Evolutionary conservation across 768 basidiomycete genomes (phyloP).

Genomic region (Hericium rajendrae): DNA sequence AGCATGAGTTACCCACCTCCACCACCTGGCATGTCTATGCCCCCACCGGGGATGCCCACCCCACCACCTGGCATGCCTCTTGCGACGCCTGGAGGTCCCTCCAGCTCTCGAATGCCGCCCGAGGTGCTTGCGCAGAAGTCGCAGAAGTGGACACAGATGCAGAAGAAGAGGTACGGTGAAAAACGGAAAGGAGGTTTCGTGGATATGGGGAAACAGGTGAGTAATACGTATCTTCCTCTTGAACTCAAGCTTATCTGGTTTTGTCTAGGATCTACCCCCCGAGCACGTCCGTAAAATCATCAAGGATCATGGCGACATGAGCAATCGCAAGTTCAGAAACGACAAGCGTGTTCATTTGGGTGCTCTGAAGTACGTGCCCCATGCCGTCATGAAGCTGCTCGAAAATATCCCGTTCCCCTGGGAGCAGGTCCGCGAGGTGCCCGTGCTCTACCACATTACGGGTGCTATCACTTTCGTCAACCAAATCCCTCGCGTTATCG

Average conservation of each 20-base stretch:
- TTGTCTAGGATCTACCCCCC: slow-evolving; percentile 76
- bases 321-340: slow-evolving; percentile 96
- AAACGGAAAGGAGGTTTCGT: slow-evolving; percentile 84
- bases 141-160: slow-evolving; percentile 94
- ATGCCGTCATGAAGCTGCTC: slow-evolving; percentile 97
- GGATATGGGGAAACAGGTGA: slow-evolving; percentile 88
- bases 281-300: slow-evolving; percentile 99
- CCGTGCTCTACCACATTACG: slow-evolving; percentile 96
- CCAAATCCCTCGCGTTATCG: slow-evolving; percentile 92
- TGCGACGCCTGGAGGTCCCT: slow-evolving; percentile 20
- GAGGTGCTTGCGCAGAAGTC: slow-evolving; percentile 85
- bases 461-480: slow-evolving; percentile 99
- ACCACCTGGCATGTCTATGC: slow-evolving; percentile 25
- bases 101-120: slow-evolving; percentile 37
- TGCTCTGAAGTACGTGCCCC: slow-evolving; percentile 96
- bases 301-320: slow-evolving; percentile 99
- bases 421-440: slow-evolving; percentile 99
- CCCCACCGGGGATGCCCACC: slow-evolving; percentile 19
- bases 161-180: slow-evolving; percentile 85
- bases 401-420: slow-evolving; percentile 97
- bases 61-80: slow-evolving; percentile 23
- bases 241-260: slow-evolving; percentile 11
- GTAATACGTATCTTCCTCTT: slow-evolving; percentile 14
- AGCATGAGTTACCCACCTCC: slow-evolving; percentile 22
- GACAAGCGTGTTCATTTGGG: slow-evolving; percentile 99